Base-by-base conservation (phyloP, 331 rosid genomes). In the Rhamnella rubrinervis region DNA sequence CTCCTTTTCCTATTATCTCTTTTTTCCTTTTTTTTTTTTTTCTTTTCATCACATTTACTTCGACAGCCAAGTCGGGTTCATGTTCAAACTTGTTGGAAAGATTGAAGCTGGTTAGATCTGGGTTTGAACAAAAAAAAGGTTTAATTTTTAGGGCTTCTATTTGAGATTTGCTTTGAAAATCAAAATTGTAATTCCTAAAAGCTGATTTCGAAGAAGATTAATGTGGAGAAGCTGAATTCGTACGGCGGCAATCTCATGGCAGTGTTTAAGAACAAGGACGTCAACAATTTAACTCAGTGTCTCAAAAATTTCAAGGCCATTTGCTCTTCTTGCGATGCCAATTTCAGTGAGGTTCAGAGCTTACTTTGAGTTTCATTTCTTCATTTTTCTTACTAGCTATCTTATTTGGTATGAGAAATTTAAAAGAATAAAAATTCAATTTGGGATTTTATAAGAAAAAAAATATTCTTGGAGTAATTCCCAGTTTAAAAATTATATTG, bases 211-310 rank as follows among this genome's bases (percentile, higher is more conserved):
- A 47, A 41, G 67, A 84, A 75, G 66, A 53, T 80, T 28, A 85
- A 86, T 55, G 40, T 74, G 5, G 85, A 81, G 66, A 44, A 73
- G 83, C 51, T 84, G n/a, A 61, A 85, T 17, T 81, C 90, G 15
- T 81, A 55, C 80, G 38, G 82, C 61, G 75, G 84, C 58, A 96
- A 91, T 73, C 82, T 93, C 28, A 72, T 89, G n/a, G 57, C 50
- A 51, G 71, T 84, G 5, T 44, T 91, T 68, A 67, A 75, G 73
- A 90, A 84, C 64, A 41, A 70, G 18, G 96, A 91, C 74, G 25
- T 71, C 71, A 63, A 60, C 77, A 55, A 17, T 85, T 53, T 87
- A 66, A 66, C 68, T 6, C 86, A 79, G 61, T 82, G 78, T 73
- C 83, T 85, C 16, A 78, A 71, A 39, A 81, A 79, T 23, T 25